These are phyloP conservation scores for Epichloe baconii DNA, from an alignment of 2,329 filamentous ascomycete species.

Conservation along the genomic window DNA sequence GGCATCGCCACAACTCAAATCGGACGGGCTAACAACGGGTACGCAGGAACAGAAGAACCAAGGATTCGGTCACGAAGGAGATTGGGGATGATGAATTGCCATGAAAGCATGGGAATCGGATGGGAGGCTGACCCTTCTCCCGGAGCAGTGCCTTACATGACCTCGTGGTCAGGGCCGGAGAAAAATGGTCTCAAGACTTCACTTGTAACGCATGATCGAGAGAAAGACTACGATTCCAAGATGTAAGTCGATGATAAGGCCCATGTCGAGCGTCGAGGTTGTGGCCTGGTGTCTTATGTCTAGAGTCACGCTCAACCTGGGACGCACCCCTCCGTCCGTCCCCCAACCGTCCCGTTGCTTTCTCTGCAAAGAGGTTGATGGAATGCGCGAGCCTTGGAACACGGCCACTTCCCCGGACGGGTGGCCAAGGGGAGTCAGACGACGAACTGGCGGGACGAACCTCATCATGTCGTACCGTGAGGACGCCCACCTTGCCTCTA, in stretches of 20 bases:
- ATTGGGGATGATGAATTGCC: neutral
- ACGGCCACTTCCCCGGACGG: neutral
- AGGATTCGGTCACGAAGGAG: slow-evolving; percentile 1
- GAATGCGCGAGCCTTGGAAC: neutral
- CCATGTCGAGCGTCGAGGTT: slow-evolving; percentile 12
- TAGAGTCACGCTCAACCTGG: slow-evolving; percentile 23
- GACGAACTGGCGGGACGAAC: slow-evolving; percentile 7
- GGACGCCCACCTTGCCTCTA: neutral
- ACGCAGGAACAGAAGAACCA: slow-evolving; percentile 3
- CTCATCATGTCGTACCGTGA: slow-evolving; percentile 6
- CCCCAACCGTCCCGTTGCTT: neutral
- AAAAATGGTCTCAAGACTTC: slow-evolving; percentile 7
- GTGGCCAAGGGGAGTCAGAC: slow-evolving; percentile 4
- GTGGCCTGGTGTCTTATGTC: slow-evolving; percentile 22
- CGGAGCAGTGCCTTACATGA: slow-evolving; percentile 16
- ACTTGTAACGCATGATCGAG: slow-evolving; percentile 14
- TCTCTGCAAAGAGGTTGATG: neutral
- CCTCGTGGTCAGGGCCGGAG: slow-evolving; percentile 14
- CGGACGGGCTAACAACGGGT: neutral
- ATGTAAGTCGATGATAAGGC: slow-evolving; percentile 15
- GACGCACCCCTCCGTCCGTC: slow-evolving; percentile 12
- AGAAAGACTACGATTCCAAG: slow-evolving; percentile 14
- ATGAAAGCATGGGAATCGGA: neutral
- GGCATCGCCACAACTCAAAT: neutral
- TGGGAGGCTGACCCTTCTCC: slow-evolving; percentile 8